Conservation (phyloP, 768 basidiomycete genomes). For the Cyclocybe cylindracea region DNA sequence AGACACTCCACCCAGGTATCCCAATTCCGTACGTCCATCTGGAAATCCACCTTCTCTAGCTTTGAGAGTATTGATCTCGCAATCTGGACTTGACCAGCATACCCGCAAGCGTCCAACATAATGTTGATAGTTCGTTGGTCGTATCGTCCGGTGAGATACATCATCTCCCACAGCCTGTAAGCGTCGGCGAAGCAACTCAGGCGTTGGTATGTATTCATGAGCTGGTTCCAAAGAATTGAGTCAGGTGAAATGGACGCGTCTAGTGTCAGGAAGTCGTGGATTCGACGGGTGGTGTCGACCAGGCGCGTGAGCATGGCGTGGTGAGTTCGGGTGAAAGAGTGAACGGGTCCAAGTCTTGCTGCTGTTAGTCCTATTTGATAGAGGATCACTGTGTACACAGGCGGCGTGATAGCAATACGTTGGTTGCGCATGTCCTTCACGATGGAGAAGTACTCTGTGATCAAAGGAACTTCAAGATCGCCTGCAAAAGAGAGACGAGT, state of each 20-base stretch:
- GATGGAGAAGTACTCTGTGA: slow-evolving; percentile 70
- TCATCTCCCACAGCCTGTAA: slow-evolving; percentile 78
- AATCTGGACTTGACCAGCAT: slow-evolving; percentile 47
- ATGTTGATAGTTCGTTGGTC: slow-evolving; percentile 74
- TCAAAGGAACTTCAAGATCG: slow-evolving; percentile 38
- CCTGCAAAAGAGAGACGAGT: slow-evolving; percentile 55
- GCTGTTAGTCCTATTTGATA: slow-evolving; percentile 52
- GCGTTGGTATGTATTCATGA: slow-evolving; percentile 91
- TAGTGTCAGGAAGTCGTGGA: slow-evolving; percentile 77
- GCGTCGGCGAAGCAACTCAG: slow-evolving; percentile 70
- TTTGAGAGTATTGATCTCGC: slow-evolving; percentile 58
- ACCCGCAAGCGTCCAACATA: slow-evolving; percentile 84
- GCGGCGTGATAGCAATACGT: slow-evolving; percentile 54
- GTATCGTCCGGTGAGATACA: slow-evolving; percentile 58
- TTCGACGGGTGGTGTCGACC: slow-evolving; percentile 53
- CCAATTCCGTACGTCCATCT: slow-evolving; percentile 71
- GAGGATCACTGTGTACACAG: slow-evolving; percentile 71
- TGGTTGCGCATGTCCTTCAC: slow-evolving; percentile 77
- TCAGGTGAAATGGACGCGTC: slow-evolving; percentile 79
- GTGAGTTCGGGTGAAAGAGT: slow-evolving; percentile 1
- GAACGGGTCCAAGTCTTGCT: slow-evolving; percentile 23
- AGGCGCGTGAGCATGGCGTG: slow-evolving; percentile 30
- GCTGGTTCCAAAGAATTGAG: slow-evolving; percentile 69
- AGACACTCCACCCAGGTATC: slow-evolving; percentile 84
- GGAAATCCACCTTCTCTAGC: slow-evolving; percentile 49